Evolutionary conservation across 2,329 filamentous ascomycete species (phyloP).

Genomic region (Aspergillus sp.): DNA sequence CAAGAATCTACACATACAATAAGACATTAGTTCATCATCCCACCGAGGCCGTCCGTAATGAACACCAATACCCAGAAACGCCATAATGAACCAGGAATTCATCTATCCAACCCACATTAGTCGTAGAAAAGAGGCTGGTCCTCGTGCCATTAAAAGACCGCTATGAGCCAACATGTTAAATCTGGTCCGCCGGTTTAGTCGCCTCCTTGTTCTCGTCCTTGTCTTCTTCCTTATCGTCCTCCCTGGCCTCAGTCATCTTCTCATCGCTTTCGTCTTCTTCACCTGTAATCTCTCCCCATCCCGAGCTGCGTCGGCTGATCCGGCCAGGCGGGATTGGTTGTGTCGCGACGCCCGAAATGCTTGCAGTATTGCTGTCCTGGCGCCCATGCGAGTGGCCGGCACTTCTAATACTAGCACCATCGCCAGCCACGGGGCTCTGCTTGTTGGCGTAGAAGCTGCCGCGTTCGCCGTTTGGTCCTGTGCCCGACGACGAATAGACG

Average conservation of each 20-base stretch:
- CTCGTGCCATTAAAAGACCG: neutral
- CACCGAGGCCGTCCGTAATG: neutral
- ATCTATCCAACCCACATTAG: neutral
- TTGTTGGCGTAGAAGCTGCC: constrained; percentile 73
- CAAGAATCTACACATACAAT: neutral
- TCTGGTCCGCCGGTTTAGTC: neutral
- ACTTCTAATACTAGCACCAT: constrained; percentile 76
- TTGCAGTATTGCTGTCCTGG: constrained; percentile 79
- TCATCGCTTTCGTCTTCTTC: constrained; percentile 32
- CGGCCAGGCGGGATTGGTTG: constrained; percentile 50
- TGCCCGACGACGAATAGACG: constrained; percentile 74
- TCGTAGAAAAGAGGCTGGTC: neutral
- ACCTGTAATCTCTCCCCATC: constrained; percentile 45
- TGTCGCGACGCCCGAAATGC: constrained; percentile 62
- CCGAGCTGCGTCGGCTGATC: constrained; percentile 45
- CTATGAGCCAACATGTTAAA: neutral
- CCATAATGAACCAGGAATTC: neutral
- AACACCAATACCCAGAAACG: neutral
- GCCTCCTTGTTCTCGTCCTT: constrained; percentile 14
- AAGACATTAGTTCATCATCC: neutral
- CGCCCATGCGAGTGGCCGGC: constrained; percentile 73
- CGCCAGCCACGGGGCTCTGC: constrained; percentile 49
- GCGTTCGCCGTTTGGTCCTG: constrained; percentile 68
- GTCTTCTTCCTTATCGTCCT: constrained; percentile 17
- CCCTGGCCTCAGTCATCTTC: constrained; percentile 21